Evolutionary conservation across 768 basidiomycete genomes (phyloP), one percentile per base, ranked within the genome.

Genomic region (Pisolithus orientalis): DNA sequence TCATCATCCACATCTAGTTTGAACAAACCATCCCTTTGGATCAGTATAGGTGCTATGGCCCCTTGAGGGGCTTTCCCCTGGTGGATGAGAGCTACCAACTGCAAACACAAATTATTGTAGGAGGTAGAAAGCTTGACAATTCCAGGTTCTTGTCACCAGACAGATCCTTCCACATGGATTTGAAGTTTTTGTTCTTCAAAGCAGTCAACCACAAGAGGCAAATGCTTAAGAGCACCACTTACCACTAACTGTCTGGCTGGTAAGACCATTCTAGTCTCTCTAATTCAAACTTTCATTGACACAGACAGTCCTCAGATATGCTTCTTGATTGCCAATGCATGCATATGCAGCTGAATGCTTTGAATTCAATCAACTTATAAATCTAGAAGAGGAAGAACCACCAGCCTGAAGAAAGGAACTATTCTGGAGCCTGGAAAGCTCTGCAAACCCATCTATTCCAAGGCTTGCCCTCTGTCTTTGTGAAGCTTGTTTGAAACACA

Each of bases 1-100:
- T 58, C 55, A 54, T 70, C 68, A 59, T 72, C 70, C 27, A 73
- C 67, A 59, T 72, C 70, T 0, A 73, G 57, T 1, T 52, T 49
- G 40, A 64, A 73, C 3, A 73, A 43, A 1, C 57, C 54, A 10
- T 59, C 48, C 9, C 27, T 27, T 1, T 57, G 51, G 32, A 72
- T 67, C 6, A 45, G 46, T 5, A 48, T 39, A 13, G 70, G 71
- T 0, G 53, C 46, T 9, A 60, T 11, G 11, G 65, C 62, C 28
- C 58, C 53, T 3, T 24, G 32, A 1, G 69, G 68, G 6, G 68
- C 68, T 39, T 57, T 53, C 14, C 43, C 17, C 4, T 49, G 16
- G 0, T 34, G 37, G 21, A 69, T 67, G 1, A 66, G 40, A 2
- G 47, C 47, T 17, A 14, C 47, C 46, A 73, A 49, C 6, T 60